A percentile compares a stretch with the other conserved stretches of the same genome.
Conservation (phyloP, 257 asterid species). For the Parsonsia alboflavescens region DNA sequence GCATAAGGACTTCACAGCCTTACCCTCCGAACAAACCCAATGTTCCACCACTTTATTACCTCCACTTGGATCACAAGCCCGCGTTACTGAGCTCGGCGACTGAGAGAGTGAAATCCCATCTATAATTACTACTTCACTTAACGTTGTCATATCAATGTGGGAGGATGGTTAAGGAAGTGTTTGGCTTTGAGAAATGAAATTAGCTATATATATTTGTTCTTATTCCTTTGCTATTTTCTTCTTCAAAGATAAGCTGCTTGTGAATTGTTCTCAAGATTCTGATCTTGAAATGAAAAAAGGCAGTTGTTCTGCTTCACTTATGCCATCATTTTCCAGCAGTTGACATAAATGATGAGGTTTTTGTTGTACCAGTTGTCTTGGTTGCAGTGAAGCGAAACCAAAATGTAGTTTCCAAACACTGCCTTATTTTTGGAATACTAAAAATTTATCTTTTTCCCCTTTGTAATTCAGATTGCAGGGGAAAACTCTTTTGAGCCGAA, state of each 20-base stretch:
- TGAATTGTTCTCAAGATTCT: not conserved
- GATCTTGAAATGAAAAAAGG: too few species aligned
- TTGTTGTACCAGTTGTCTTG: not conserved
- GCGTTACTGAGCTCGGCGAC: constrained; percentile 17
- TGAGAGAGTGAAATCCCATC: accelerated
- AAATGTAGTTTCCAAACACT: constrained; percentile 6
- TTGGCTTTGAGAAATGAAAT: not conserved
- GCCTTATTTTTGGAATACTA: not conserved
- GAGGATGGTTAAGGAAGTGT: not conserved
- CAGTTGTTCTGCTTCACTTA: not conserved
- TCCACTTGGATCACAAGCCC: constrained; percentile 21
- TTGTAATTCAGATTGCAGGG: not conserved
- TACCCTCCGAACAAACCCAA: not conserved
- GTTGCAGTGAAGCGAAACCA: not conserved
- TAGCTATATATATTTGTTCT: not conserved
- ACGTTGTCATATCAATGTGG: not conserved
- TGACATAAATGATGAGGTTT: not conserved
- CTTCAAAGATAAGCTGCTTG: not conserved
- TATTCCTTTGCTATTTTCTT: too few species aligned
- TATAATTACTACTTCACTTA: not conserved
- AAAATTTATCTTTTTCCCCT: not conserved
- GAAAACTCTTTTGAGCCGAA: too few species aligned
- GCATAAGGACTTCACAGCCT: not conserved
- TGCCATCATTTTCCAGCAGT: not conserved
- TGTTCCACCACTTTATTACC: constrained; percentile 7